phyloP scores from a whole-genome alignment of 129 eudicot genomes.

The Helichrysum umbraculigerum region DNA sequence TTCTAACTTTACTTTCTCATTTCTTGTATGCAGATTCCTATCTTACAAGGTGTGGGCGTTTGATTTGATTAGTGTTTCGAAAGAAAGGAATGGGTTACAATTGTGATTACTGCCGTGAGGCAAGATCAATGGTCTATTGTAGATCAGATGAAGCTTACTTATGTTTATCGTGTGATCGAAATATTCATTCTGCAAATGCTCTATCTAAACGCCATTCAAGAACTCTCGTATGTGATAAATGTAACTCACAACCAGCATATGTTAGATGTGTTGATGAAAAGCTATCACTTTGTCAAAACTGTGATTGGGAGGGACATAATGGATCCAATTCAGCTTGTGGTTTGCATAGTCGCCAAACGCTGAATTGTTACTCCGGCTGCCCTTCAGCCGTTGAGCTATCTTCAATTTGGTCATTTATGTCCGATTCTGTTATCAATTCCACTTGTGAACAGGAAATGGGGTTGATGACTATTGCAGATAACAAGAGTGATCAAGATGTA shows the following conservation, averaged over 20 bases:
- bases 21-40: constrained; percentile 36
- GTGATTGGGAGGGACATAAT: constrained; percentile 69
- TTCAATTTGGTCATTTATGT: constrained; percentile 68
- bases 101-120: constrained; percentile 84
- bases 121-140: constrained; percentile 84
- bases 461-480: constrained; percentile 62
- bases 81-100: constrained; percentile 51
- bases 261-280: constrained; percentile 79
- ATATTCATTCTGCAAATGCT: constrained; percentile 89
- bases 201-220: constrained; percentile 85
- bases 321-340: constrained; percentile 39
- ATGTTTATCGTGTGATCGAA: constrained; percentile 89
- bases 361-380: constrained; percentile 77
- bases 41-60: constrained; percentile 1
- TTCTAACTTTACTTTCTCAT: constrained; percentile 3
- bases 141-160: constrained; percentile 92
- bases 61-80: constrained; percentile 6
- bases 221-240: constrained; percentile 80
- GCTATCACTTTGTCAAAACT: constrained; percentile 72
- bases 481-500: constrained; percentile 31
- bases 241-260: constrained; percentile 68
- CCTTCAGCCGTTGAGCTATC: constrained; percentile 79
- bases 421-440: constrained; percentile 46
- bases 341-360: constrained; percentile 57
- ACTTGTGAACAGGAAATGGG: constrained; percentile 73